Percentiles rank a stretch among this genome's conserved stretches.
These are phyloP conservation scores for Agapanthus africanus DNA, from an alignment of 106 monocot species.

Conservation along the genomic window DNA sequence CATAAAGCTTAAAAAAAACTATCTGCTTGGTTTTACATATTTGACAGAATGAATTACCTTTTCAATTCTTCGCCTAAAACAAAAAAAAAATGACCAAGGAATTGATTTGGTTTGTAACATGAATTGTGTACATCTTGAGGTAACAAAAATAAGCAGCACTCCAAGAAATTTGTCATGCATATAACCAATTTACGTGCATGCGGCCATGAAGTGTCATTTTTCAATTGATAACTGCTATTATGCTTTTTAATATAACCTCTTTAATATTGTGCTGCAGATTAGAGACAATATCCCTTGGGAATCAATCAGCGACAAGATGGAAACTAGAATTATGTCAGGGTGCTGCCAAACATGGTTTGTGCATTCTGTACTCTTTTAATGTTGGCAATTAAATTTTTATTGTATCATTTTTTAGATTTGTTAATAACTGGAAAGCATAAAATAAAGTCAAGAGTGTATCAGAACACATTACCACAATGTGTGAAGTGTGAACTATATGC, in stretches of 20 bases:
- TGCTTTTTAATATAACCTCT: not conserved
- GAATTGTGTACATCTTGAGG: not conserved
- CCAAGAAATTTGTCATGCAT: too few species aligned
- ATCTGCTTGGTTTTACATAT: not conserved
- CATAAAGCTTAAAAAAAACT: not conserved
- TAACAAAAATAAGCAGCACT: not conserved
- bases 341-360: constrained; percentile 73
- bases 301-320: constrained; percentile 66
- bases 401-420: too few species aligned
- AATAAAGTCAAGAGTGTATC: too few species aligned
- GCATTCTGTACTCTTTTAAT: too few species aligned
- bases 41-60: not conserved
- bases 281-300: constrained; percentile 84
- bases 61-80: not conserved
- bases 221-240: not conserved
- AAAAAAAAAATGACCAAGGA: not conserved
- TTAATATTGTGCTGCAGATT: constrained; percentile 28
- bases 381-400: too few species aligned
- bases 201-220: not conserved
- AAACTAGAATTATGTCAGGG: constrained; percentile 25
- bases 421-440: too few species aligned
- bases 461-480: too few species aligned
- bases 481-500: too few species aligned
- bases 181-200: too few species aligned
- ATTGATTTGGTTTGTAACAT: not conserved